phyloP scores from a whole-genome alignment of 352 stramenopile genomes.

The Sclerospora graminicola region DNA sequence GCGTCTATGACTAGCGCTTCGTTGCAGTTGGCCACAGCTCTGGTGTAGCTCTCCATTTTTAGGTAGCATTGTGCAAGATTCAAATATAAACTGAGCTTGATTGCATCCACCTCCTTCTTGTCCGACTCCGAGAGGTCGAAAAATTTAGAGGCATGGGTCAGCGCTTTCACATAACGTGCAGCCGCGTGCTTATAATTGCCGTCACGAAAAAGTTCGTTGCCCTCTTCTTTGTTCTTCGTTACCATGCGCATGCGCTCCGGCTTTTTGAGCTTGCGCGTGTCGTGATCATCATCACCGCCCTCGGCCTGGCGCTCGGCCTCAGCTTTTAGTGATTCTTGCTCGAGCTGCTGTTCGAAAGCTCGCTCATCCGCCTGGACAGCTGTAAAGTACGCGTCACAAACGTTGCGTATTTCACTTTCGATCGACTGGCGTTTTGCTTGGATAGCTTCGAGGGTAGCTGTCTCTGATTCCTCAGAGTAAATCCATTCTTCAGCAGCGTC shows the following conservation, averaged over 20 bases:
- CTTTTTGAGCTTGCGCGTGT: conserved; percentile 89
- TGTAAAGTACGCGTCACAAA: conserved; percentile 58
- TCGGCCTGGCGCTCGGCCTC: conserved; percentile 62
- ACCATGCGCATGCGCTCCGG: conserved; percentile 90
- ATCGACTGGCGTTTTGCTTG: conserved; percentile 45
- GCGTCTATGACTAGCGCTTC: conserved; percentile 68
- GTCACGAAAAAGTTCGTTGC: conserved; percentile 89
- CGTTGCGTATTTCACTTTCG: conserved; percentile 34
- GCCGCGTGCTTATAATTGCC: conserved; percentile 85
- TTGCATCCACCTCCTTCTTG: conserved; percentile 75
- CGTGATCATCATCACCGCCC: conserved; percentile 83
- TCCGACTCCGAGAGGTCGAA: conserved; percentile 83
- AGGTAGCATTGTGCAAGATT: conserved; percentile 91
- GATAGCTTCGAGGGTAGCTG: conserved; percentile 47
- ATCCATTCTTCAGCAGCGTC: conserved; percentile 87
- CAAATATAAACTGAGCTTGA: conserved; percentile 88
- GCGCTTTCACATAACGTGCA: conserved; percentile 86
- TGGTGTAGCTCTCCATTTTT: conserved; percentile 86
- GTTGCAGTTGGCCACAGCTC: conserved; percentile 80
- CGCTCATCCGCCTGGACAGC: conserved; percentile 53
- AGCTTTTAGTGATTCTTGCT: conserved; percentile 60
- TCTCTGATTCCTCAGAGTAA: conserved; percentile 82
- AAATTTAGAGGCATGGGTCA: conserved; percentile 88
- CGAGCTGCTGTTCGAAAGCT: conserved; percentile 61
- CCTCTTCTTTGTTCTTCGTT: conserved; percentile 92